Percentiles rank a stretch among this genome's conserved stretches.
These are phyloP conservation scores for Cystobasidiaceae sp. DNA, from an alignment of 1,284 basidiomycete species.

Conservation along the genomic window DNA sequence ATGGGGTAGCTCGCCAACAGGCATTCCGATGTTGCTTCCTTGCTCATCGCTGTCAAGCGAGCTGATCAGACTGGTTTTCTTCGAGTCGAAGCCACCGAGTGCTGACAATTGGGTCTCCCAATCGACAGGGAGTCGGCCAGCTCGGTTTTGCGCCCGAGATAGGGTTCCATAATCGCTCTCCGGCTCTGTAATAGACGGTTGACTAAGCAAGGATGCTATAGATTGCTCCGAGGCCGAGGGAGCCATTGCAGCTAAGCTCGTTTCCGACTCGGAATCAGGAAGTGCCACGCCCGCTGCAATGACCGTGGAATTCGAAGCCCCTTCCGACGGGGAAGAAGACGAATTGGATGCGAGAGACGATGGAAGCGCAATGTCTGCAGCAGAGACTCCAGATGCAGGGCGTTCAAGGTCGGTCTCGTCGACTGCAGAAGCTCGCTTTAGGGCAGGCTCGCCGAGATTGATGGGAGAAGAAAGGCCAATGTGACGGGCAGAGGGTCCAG, in stretches of 20 bases:
- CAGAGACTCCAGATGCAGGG: not conserved
- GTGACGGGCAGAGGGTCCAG: slow-evolving; percentile 3
- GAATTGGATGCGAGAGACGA: not conserved
- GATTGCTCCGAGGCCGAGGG: not conserved
- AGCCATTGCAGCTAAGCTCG: not conserved
- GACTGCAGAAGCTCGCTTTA: not conserved
- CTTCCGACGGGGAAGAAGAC: not conserved
- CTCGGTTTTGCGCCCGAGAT: not conserved
- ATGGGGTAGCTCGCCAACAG: not conserved
- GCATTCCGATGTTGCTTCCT: not conserved
- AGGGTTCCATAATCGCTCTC: not conserved
- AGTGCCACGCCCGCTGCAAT: slow-evolving; percentile 11
- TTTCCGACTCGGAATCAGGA: slow-evolving; percentile 11
- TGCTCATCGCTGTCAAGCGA: not conserved
- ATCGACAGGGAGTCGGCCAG: not conserved
- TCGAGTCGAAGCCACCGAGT: not conserved
- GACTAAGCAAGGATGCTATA: not conserved
- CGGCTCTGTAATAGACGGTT: slow-evolving; percentile 1
- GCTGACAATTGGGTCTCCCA: slow-evolving; percentile 10
- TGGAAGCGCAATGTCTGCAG: not conserved
- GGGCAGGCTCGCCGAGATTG: slow-evolving; percentile 29
- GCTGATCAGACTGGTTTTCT: not conserved
- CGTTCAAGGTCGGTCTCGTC: not conserved
- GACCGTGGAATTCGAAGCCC: not conserved
- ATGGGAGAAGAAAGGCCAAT: slow-evolving; percentile 39